Percentiles rank a stretch among this genome's conserved stretches.
Evolutionary conservation across 2,329 filamentous ascomycete species (phyloP).

Genomic region (Fusarium guadeloupense): DNA sequence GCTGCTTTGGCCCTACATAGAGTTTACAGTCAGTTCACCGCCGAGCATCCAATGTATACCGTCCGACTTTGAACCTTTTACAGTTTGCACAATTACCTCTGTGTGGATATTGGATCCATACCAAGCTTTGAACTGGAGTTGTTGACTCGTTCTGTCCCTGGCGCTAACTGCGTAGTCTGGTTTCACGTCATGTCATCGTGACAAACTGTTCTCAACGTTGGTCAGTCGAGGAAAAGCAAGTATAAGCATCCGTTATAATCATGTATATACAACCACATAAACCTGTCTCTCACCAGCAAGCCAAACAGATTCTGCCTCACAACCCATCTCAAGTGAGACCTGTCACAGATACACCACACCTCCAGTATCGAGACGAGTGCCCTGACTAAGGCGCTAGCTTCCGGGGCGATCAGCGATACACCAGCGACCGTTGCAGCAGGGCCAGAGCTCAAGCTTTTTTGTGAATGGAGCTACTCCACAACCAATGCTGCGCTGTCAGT

Average conservation of each 20-base stretch:
- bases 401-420: conserved; percentile 23
- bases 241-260: background rate
- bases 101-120: background rate
- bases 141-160: background rate
- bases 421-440: conserved; percentile 28
- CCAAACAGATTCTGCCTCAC: background rate
- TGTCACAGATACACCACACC: background rate
- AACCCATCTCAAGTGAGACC: conserved; percentile 1
- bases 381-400: conserved; percentile 5
- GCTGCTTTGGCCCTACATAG: too few relatives aligned
- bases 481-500: conserved; percentile 27
- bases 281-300: background rate
- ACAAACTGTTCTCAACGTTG: background rate
- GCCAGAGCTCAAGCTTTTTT: conserved; percentile 20
- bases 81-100: background rate
- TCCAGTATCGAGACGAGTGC: conserved; percentile 6
- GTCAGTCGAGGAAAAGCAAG: background rate
- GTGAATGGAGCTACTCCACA: conserved; percentile 24
- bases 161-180: conserved; percentile 1
- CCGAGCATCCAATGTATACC: background rate
- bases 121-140: background rate
- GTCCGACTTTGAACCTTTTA: background rate
- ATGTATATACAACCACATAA: background rate
- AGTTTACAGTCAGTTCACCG: too few relatives aligned
- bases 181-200: background rate